phyloP scores from a whole-genome alignment of 2,329 filamentous ascomycete species.

The Colletotrichum sp. region DNA sequence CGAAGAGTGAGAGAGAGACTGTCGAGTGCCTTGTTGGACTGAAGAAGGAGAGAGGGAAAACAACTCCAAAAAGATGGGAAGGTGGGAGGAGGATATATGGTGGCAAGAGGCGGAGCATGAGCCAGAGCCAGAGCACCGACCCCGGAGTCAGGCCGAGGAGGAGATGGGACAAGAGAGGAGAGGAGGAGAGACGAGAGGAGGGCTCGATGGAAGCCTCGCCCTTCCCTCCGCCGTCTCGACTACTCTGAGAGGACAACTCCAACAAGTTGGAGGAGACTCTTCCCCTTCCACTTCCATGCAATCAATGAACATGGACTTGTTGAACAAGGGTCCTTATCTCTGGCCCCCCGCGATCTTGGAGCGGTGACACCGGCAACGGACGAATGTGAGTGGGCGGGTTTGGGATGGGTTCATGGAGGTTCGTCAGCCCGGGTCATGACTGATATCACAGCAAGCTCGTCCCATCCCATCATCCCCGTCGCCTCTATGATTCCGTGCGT shows the following conservation, averaged over 20 bases:
- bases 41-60: neutral
- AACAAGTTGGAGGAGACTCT: neutral
- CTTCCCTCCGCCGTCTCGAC: neutral
- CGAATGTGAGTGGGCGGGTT: neutral
- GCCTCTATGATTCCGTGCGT: conserved; percentile 14
- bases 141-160: conserved; percentile 18
- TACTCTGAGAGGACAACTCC: neutral
- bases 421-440: neutral
- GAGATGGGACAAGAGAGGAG: neutral
- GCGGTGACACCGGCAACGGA: conserved; percentile 16
- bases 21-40: conserved; percentile 4
- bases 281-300: neutral
- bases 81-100: conserved; percentile 16
- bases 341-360: conserved; percentile 16
- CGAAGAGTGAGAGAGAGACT: neutral
- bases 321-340: conserved; percentile 15
- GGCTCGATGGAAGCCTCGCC: neutral
- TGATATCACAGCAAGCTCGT: neutral
- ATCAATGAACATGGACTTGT: neutral
- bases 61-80: neutral
- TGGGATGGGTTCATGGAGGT: neutral
- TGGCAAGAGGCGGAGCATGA: conserved; percentile 16
- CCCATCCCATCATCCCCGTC: neutral
- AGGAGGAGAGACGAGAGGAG: neutral
- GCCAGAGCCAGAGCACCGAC: neutral